phyloP scores from a whole-genome alignment of 164 flowering plant species.

The Euptelea pleiosperma region DNA sequence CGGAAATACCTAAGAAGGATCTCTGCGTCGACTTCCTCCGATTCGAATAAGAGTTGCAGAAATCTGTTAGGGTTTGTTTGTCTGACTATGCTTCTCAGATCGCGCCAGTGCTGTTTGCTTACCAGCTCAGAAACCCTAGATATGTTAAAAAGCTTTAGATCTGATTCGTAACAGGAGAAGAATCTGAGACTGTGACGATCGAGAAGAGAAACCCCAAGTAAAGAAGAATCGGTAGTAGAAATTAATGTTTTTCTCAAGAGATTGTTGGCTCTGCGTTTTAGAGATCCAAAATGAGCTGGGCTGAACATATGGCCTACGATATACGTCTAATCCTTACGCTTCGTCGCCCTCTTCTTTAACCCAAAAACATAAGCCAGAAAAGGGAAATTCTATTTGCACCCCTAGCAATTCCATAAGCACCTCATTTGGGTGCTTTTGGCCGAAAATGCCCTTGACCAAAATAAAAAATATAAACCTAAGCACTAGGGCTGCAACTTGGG shows the following conservation, averaged over 20 bases:
- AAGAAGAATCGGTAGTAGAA: background rate
- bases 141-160: background rate
- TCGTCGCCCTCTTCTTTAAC: too few species aligned
- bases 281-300: background rate
- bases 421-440: too few species aligned
- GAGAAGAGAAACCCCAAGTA: background rate
- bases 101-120: constrained; percentile 23
- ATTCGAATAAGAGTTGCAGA: constrained; percentile 20
- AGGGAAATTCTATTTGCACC: too few species aligned
- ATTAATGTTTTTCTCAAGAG: background rate
- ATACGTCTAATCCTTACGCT: too few species aligned
- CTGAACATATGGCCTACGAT: background rate
- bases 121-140: constrained; percentile 18
- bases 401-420: too few species aligned
- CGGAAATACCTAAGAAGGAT: constrained; percentile 19
- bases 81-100: constrained; percentile 17
- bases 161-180: background rate
- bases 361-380: too few species aligned
- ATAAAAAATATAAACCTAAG: too few species aligned
- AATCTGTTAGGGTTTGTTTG: constrained; percentile 12
- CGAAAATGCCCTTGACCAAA: too few species aligned
- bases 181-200: too few species aligned
- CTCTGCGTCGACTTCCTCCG: constrained; percentile 7
- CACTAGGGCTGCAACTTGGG: too few species aligned
- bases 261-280: background rate